Conservation (phyloP, 1,284 basidiomycete genomes). For the Ustilago shanxiensis region DNA sequence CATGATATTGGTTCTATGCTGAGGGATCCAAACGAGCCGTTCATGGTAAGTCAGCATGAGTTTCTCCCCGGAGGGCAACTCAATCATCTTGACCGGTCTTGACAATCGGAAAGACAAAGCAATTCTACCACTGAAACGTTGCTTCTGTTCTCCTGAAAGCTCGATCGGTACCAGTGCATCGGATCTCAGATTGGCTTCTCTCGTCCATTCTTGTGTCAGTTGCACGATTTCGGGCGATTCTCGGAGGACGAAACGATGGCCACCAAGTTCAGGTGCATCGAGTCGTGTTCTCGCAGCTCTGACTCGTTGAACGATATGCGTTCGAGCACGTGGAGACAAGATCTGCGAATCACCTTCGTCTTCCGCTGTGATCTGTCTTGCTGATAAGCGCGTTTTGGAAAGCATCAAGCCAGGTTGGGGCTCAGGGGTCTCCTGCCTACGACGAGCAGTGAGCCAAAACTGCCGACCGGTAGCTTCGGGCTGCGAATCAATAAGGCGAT, state of each 20-base stretch:
- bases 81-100: slow-evolving; percentile 5
- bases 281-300: too few relatives aligned
- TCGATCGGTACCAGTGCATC: neutral
- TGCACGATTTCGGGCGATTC: neutral
- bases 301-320: too few relatives aligned
- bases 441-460: neutral
- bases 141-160: neutral
- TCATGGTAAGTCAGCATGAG: slow-evolving; percentile 14
- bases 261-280: neutral
- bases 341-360: too few relatives aligned
- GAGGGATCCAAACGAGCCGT: neutral
- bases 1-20: neutral
- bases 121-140: neutral
- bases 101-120: neutral
- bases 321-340: too few relatives aligned
- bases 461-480: neutral
- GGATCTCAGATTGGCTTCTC: neutral
- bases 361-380: too few relatives aligned
- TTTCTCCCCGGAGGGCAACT: neutral
- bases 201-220: neutral
- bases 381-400: too few relatives aligned
- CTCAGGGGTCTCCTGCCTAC: neutral
- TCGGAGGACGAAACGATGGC: neutral
- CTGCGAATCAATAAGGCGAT: neutral
- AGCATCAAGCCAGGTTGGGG: too few relatives aligned